These are phyloP conservation scores for Wickerhamiella qilinensis DNA, from an alignment of 805 yeast species.

Conservation along the genomic window DNA sequence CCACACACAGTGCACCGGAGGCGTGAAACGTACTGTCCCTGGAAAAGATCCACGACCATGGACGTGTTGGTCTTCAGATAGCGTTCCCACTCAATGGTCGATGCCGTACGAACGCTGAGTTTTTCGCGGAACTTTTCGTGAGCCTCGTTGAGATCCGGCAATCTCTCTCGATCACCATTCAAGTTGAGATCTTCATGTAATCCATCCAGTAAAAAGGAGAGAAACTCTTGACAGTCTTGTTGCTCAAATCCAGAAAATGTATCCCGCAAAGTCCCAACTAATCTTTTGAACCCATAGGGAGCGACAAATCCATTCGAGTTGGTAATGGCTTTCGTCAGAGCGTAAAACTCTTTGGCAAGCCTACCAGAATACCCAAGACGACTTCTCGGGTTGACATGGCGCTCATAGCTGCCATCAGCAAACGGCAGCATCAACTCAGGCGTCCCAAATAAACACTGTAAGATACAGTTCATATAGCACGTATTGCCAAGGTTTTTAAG, in stretches of 20 bases:
- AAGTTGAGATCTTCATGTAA: constrained; percentile 72
- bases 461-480: constrained; percentile 78
- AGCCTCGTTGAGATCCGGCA: constrained; percentile 44
- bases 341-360: constrained; percentile 52
- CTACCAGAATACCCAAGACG: constrained; percentile 69
- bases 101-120: constrained; percentile 62
- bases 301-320: constrained; percentile 29
- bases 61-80: constrained; percentile 68
- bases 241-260: constrained; percentile 55
- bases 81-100: constrained; percentile 85
- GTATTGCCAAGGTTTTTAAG: constrained; percentile 73
- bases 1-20: constrained; percentile 58
- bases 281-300: constrained; percentile 49
- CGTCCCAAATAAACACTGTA: constrained; percentile 75
- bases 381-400: constrained; percentile 56
- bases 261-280: constrained; percentile 49
- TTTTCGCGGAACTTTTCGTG: constrained; percentile 62
- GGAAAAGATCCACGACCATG: constrained; percentile 62
- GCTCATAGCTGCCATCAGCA: constrained; percentile 40
- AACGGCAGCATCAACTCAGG: constrained; percentile 49
- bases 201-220: constrained; percentile 57
- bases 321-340: constrained; percentile 37
- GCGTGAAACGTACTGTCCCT: constrained; percentile 78
- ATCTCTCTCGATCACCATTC: constrained; percentile 36
- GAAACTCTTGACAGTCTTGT: constrained; percentile 75